These are phyloP conservation scores for Neurospora sp. DNA, from an alignment of 495 filamentous ascomycete species.

Conservation along the genomic window DNA sequence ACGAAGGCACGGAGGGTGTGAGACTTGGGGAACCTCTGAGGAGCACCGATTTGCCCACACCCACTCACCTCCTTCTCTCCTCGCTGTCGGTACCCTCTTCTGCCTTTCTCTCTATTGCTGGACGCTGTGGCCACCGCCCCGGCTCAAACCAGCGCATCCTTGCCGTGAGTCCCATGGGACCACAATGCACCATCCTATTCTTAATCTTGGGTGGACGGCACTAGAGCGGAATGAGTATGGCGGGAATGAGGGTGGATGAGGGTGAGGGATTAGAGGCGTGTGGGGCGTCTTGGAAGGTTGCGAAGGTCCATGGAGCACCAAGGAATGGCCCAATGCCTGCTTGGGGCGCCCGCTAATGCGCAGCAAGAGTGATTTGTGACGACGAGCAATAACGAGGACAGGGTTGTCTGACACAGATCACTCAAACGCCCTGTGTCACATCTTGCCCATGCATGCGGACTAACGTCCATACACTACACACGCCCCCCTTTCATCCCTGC, in stretches of 20 bases:
- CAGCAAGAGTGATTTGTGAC: conserved; percentile 23
- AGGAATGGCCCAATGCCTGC: conserved; percentile 11
- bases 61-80: neutral
- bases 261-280: conserved; percentile 5
- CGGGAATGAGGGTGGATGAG: conserved; percentile 10
- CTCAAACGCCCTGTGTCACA: conserved; percentile 24
- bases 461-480: conserved; percentile 4
- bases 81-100: conserved; percentile 1
- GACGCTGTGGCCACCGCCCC: conserved; percentile 9
- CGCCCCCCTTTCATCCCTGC: conserved; percentile 4
- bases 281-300: conserved; percentile 5
- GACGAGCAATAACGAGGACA: conserved; percentile 21
- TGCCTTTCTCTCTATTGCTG: neutral
- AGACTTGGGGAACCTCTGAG: neutral
- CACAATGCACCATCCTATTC: conserved; percentile 25
- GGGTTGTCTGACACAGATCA: conserved; percentile 27
- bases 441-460: conserved; percentile 1
- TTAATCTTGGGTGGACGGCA: conserved; percentile 22
- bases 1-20: neutral
- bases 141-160: conserved; percentile 21
- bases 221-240: conserved; percentile 17
- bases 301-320: conserved; percentile 5
- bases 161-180: conserved; percentile 14
- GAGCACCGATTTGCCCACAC: neutral
- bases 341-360: conserved; percentile 22